Base-by-base conservation (phyloP, 2,329 filamentous ascomycete species). In the Peltaster fructicola region DNA sequence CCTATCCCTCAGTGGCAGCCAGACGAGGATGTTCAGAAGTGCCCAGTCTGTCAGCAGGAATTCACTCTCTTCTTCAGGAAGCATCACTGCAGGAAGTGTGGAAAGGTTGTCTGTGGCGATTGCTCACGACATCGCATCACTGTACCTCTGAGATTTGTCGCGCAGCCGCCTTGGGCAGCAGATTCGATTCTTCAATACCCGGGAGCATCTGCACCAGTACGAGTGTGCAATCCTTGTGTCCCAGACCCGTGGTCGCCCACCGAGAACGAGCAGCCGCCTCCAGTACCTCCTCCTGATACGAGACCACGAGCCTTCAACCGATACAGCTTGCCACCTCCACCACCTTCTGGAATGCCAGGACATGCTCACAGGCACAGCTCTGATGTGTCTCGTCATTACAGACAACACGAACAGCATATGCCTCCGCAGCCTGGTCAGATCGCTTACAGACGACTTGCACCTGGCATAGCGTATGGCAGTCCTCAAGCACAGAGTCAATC, bases 21-120 rank as follows among this genome's bases (percentile, higher is more conserved):
- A 4, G 85, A 95, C 50, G 61, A 65, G 4, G 81, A 90, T 38
- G 81, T 79, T 7, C 69, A 71, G 2, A 64, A 71, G 33, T 95
- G 85, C 47, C 80, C 82, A 2, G 91, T 93, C 30, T 95, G 85
- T 46, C 58, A 61, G 25, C 67, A 66, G 1, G 67, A 72, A 23
- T 95, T 95, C 45, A 78, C 68, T 45, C 75, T 91, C 39, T 80
- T 81, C 55, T 73, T 80, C 44, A 65, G 85, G 34, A 90, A 90
- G 47, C 85, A 95, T 53, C 85, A 95, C 47, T 95, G 85, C 61
- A 69, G 84, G 38, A 93, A 92, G 65, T 95, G 85, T 47, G 85
- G 85, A 22, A 64, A 82, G 32, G 84, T 95, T 6, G 85, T 95
- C 13, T 95, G 85, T 51, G 72, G 73, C 30, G 63, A 70, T 11